Percentiles rank a stretch among this genome's conserved stretches.
phyloP scores from a whole-genome alignment of 2,329 filamentous ascomycete genomes.

The Pseudogymnoascus sp. region DNA sequence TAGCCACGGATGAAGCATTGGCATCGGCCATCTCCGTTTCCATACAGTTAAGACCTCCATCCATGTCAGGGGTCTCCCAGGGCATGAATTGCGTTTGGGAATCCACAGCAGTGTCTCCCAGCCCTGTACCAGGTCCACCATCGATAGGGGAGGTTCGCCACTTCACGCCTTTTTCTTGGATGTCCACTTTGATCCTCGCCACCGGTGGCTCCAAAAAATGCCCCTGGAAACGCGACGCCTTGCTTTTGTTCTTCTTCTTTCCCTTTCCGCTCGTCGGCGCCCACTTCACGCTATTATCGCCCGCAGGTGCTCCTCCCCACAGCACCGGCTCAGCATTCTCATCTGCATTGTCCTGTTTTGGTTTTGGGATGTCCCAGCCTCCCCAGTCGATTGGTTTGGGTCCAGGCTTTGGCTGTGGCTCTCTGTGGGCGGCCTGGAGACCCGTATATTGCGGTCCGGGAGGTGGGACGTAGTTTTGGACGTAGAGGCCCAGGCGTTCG shows the following conservation, averaged over 20 bases:
- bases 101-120: background rate
- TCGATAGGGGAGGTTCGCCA: background rate
- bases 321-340: background rate
- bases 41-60: background rate
- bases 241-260: background rate
- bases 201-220: background rate
- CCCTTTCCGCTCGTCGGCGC: slow-evolving; percentile 1
- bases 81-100: background rate
- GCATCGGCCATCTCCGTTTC: background rate
- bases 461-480: background rate
- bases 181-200: background rate
- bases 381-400: background rate
- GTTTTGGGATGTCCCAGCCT: background rate
- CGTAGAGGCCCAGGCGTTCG: background rate
- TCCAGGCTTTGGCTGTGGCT: background rate
- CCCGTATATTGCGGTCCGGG: background rate
- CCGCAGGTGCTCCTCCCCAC: background rate
- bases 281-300: background rate
- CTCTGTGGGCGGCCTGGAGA: background rate
- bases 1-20: background rate
- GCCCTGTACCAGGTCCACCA: background rate
- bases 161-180: background rate
- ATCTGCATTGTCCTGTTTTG: background rate
- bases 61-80: background rate
- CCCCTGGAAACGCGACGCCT: background rate